Conservation (phyloP, 139 green algal genomes). For the Chlorella sp. region DNA sequence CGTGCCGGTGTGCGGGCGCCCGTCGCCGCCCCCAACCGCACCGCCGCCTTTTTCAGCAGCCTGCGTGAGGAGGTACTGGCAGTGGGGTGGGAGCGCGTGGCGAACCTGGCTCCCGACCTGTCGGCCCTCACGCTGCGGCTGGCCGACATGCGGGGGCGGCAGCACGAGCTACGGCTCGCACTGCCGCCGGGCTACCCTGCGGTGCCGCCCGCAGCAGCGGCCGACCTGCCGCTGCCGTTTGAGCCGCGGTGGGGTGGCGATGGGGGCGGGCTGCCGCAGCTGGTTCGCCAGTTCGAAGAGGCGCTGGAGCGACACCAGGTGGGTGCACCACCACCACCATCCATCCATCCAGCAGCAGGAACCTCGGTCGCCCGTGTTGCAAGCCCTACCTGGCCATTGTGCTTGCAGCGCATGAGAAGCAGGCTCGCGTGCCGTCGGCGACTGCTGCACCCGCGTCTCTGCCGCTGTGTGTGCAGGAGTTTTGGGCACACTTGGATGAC, state of each 20-base stretch:
- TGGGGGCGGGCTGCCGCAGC: not conserved
- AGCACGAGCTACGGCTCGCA: constrained; percentile 16
- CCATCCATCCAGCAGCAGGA: too few relatives aligned
- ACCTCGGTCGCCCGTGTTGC: too few relatives aligned
- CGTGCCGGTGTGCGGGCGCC: too few relatives aligned
- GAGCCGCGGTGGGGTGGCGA: not conserved
- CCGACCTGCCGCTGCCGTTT: constrained; percentile 28
- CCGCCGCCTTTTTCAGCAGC: constrained; percentile 14
- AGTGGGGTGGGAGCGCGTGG: constrained; percentile 19
- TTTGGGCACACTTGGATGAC: constrained; percentile 36
- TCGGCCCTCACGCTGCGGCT: constrained; percentile 13
- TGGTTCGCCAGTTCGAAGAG: constrained; percentile 25
- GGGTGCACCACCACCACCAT: too few relatives aligned
- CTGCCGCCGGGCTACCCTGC: constrained; percentile 28
- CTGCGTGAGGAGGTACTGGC: constrained; percentile 14
- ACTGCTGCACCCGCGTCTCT: too few relatives aligned
- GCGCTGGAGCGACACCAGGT: constrained; percentile 22
- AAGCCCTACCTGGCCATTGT: too few relatives aligned
- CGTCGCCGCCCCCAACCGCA: not conserved
- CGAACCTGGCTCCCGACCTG: constrained; percentile 20
- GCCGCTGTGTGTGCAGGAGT: too few relatives aligned
- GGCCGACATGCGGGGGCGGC: constrained; percentile 9
- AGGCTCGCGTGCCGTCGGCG: too few relatives aligned
- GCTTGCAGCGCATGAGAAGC: too few relatives aligned
- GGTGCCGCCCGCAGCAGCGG: not conserved